Evolutionary conservation across 192 early-diverging fungal genomes (phyloP).

Genomic region (Coemansia umbellata): DNA sequence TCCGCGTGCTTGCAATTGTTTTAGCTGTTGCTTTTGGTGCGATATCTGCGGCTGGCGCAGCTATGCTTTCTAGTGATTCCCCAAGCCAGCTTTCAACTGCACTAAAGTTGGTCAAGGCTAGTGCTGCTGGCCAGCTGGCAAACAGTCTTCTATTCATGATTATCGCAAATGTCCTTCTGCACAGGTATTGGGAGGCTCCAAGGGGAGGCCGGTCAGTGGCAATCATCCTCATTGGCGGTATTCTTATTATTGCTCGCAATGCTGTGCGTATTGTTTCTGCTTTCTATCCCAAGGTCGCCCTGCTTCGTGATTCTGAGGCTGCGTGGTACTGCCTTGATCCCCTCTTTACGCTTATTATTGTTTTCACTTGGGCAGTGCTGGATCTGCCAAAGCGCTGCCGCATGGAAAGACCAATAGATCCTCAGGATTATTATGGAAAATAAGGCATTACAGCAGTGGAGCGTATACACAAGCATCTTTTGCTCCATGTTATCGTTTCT

Average conservation of each 20-base stretch:
- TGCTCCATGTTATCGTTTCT: too few relatives aligned
- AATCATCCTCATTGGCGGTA: constrained; percentile 2
- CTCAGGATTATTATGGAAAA: too few relatives aligned
- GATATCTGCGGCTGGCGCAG: constrained; percentile 1
- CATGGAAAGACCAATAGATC: too few relatives aligned
- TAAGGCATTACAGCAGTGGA: too few relatives aligned
- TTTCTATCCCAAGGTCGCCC: constrained; percentile 1
- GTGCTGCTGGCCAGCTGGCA: constrained; percentile 3
- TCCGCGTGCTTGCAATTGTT: constrained; percentile 1
- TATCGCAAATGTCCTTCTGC: not conserved
- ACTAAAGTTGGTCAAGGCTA: constrained; percentile 7
- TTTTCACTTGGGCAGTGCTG: constrained; percentile 9
- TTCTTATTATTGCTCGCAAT: constrained; percentile 4
- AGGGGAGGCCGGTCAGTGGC: not conserved
- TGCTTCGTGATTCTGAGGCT: constrained; percentile 6
- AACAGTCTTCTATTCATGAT: constrained; percentile 2
- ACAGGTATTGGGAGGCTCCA: constrained; percentile 1
- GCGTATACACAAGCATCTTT: too few relatives aligned
- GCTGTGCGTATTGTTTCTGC: not conserved
- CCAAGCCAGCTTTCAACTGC: not conserved
- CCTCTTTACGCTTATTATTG: not conserved
- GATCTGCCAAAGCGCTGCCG: constrained; percentile 8
- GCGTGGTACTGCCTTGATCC: constrained; percentile 15
- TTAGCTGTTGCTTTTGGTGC: constrained; percentile 9
- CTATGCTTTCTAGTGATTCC: not conserved